Evolutionary conservation across 345 rosid species (phyloP), one percentile per base, ranked within the genome.

Genomic region (Boechera stricta): DNA sequence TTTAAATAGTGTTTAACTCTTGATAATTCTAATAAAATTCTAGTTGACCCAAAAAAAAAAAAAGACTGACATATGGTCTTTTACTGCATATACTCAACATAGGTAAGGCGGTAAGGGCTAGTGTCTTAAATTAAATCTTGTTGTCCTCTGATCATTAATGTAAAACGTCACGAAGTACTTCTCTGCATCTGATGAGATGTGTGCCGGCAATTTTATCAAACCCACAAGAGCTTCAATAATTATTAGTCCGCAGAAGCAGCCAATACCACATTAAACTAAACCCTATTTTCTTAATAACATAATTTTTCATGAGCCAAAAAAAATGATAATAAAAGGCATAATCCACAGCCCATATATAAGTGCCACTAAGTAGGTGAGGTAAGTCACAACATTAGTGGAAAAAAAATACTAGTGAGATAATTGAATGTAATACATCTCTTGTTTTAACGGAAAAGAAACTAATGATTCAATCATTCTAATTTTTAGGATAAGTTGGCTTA

Each of bases 181-280:
- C 69, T 75, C 73, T 39, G 53, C 12, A 67, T 7, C 51, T 28
- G 74, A 69, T 18, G 21, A 0, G 74, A 69, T 29, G 56, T 21
- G 10, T 76, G 18, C 80, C 49, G 64, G 69, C 69, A 68, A 24
- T 13, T 42, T 28, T 29, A 77, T 71, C 76, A 77, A 63, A 54
- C 28, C 65, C 71, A 77, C 71, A 69, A 45, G 58, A 77, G 60
- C 69, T 42, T 32, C 64, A 32, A 42, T 44, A 26, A 56, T 77
- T 55, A 47, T 48, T 57, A 71, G 77, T 77, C 81, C 72, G 77
- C 81, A 71, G 35, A 77, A 65, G 24, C 64, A 48, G 76, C 77
- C 73, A 71, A 56, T 45, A 44, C 31, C 36, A 62, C 56, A 10
- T 36, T 9, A 42, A 52, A 55, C 4, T 28, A 10, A 38, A 60